Evolutionary conservation across 139 green algal genomes (phyloP), one percentile per base, ranked within the genome.

Genomic region (Mesostigma viride): DNA sequence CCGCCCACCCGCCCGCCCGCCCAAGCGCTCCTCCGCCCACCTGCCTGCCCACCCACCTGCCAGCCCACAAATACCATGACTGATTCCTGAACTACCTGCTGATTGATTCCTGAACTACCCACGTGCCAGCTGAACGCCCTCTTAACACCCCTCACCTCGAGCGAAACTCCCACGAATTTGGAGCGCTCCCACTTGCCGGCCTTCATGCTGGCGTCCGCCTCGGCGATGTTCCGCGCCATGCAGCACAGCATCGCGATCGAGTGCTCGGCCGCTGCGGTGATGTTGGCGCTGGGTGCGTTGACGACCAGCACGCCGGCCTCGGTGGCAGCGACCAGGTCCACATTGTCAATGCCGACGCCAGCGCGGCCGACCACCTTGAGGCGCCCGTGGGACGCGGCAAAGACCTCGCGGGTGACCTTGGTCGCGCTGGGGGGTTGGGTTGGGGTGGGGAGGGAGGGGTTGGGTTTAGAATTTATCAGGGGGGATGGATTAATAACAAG

Each of bases 261-360:
- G 74, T 97, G 91, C 86, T 97, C 91, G 0, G 91, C 91, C 24
- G 91, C 91, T 0, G 91, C 91, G 27, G 97, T 83, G 22, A 91
- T 97, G 84, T 97, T 97, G 70, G 91, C 91, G 26, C 88, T 97
- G 68, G 91, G 91, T 1, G 91, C 91, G 77, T 97, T 97, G n/a
- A 97, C 91, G 6, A 97, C 91, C 45, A 96, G 40, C 14, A 17
- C 40, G 17, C 14, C 14, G 14, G 17, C 40, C 85, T 97, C 90
- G 33, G 87, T 95, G 17, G 91, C 91, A 3, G 91, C 90, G 4
- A 84, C 76, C 2, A 97, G 77, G 68, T 97, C 91, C 1, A 97
- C 87, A 64, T 97, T 97, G 81, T 97, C 91, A 20, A 97, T 88
- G 46, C 91, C 91, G 11, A 97, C 91, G n/a, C 91, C 91, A 0